A percentile compares a stretch with the other conserved stretches of the same genome.
These are phyloP conservation scores for Hirschioporus abietinus DNA, from an alignment of 768 basidiomycete species.

Conservation along the genomic window DNA sequence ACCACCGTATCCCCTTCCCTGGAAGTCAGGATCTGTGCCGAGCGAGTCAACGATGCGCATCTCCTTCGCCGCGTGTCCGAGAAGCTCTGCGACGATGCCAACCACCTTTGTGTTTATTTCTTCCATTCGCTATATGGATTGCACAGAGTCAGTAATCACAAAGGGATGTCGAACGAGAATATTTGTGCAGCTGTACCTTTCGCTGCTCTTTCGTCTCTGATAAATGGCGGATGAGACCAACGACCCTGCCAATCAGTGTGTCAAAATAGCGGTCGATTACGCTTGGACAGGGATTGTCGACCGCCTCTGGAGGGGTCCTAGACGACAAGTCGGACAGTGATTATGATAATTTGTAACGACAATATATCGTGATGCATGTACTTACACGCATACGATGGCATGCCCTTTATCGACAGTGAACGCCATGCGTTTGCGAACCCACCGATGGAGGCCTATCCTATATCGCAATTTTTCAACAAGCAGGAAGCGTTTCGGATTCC, in stretches of 20 bases:
- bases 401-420: background rate
- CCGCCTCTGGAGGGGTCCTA: too few relatives aligned
- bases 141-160: too few relatives aligned
- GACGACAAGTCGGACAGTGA: too few relatives aligned
- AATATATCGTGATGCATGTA: background rate
- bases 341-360: too few relatives aligned
- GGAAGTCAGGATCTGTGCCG: conserved; percentile 23
- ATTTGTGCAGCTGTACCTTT: too few relatives aligned
- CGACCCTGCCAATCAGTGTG: too few relatives aligned
- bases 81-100: conserved; percentile 16
- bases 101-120: conserved; percentile 20
- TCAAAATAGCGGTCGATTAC: too few relatives aligned
- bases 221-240: too few relatives aligned
- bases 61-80: conserved; percentile 22
- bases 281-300: too few relatives aligned
- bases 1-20: conserved; percentile 27
- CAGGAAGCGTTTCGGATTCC: background rate
- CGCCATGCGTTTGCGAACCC: background rate
- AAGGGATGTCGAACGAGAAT: too few relatives aligned
- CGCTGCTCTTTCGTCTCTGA: too few relatives aligned
- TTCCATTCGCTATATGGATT: too few relatives aligned
- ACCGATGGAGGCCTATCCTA: background rate
- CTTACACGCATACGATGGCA: background rate
- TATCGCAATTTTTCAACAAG: background rate
- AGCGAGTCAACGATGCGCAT: conserved; percentile 27